Percentiles rank a stretch among this genome's conserved stretches.
These are phyloP conservation scores for Thymus mandschuricus DNA, from an alignment of 257 asterid genomes.

Conservation along the genomic window DNA sequence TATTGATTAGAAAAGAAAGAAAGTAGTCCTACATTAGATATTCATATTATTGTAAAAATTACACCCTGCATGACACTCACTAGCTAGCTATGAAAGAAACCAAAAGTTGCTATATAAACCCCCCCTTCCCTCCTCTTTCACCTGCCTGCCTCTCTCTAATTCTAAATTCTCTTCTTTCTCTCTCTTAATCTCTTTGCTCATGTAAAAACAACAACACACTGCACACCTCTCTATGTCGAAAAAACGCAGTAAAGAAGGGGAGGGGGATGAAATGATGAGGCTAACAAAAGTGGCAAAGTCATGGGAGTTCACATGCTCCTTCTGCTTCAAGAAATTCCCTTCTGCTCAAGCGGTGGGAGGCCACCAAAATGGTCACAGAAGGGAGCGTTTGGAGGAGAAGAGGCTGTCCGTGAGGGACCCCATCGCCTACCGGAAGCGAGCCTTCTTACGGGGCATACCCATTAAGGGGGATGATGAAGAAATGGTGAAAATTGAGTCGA, in stretches of 20 bases:
- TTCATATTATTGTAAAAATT: slow-evolving; percentile 22
- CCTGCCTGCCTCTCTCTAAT: slow-evolving; percentile 43
- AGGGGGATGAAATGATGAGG: slow-evolving; percentile 36
- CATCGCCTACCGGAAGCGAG: slow-evolving; percentile 44
- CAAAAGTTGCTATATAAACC: slow-evolving; percentile 37
- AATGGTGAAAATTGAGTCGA: too few relatives aligned
- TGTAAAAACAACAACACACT: slow-evolving; percentile 15
- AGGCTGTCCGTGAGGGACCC: slow-evolving; percentile 43
- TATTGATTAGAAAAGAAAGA: too few relatives aligned
- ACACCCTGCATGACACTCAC: slow-evolving; percentile 28
- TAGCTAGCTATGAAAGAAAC: slow-evolving; percentile 10
- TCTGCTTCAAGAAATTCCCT: slow-evolving; percentile 57
- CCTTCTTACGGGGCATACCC: slow-evolving; percentile 30
- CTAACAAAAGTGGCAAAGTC: slow-evolving; percentile 41
- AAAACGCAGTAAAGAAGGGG: slow-evolving; percentile 25
- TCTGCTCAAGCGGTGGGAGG: slow-evolving; percentile 70
- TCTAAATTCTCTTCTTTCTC: not conserved
- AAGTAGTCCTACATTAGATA: not conserved
- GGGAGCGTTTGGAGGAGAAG: slow-evolving; percentile 52
- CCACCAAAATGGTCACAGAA: slow-evolving; percentile 56
- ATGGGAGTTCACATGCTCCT: slow-evolving; percentile 58
- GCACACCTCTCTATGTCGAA: slow-evolving; percentile 26
- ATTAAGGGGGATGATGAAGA: not conserved
- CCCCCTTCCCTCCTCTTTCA: not conserved
- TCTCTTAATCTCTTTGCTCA: not conserved